A percentile compares a stretch with the other conserved stretches of the same genome.
These are phyloP conservation scores for Citrus inodora DNA, from an alignment of 345 rosid genomes.

Conservation along the genomic window DNA sequence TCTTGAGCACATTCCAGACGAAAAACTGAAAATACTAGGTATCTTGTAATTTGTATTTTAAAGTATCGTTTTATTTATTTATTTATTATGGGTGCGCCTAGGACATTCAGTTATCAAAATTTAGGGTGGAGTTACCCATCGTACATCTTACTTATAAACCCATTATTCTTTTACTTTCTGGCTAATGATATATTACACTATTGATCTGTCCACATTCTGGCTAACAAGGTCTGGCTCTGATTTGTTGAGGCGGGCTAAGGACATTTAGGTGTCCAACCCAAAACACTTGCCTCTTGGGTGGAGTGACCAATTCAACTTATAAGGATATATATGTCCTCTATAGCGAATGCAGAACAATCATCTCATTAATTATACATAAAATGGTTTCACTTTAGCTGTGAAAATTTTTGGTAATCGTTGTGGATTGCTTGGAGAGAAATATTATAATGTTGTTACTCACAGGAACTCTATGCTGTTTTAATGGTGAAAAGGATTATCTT, in stretches of 20 bases:
- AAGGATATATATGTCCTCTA: background rate
- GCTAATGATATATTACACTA: background rate
- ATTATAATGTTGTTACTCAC: conserved; percentile 5
- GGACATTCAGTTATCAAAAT: background rate
- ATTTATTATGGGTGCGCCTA: background rate
- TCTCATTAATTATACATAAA: background rate
- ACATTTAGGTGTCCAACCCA: background rate
- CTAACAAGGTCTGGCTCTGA: background rate
- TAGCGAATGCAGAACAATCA: background rate
- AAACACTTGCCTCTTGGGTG: background rate
- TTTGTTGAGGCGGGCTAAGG: background rate
- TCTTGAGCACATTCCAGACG: background rate
- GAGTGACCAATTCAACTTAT: background rate
- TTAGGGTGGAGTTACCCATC: background rate
- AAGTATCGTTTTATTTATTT: background rate
- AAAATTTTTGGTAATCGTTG: conserved; percentile 2
- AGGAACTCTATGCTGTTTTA: conserved; percentile 4
- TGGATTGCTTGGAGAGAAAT: conserved; percentile 17
- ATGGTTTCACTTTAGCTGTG: background rate
- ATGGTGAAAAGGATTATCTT: conserved; percentile 17
- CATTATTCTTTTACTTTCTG: too few species aligned
- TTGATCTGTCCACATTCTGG: background rate
- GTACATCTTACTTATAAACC: background rate
- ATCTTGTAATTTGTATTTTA: background rate
- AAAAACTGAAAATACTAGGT: background rate